These are phyloP conservation scores for Saxophila tyrrhenica DNA, from an alignment of 495 filamentous ascomycete species.

Conservation along the genomic window DNA sequence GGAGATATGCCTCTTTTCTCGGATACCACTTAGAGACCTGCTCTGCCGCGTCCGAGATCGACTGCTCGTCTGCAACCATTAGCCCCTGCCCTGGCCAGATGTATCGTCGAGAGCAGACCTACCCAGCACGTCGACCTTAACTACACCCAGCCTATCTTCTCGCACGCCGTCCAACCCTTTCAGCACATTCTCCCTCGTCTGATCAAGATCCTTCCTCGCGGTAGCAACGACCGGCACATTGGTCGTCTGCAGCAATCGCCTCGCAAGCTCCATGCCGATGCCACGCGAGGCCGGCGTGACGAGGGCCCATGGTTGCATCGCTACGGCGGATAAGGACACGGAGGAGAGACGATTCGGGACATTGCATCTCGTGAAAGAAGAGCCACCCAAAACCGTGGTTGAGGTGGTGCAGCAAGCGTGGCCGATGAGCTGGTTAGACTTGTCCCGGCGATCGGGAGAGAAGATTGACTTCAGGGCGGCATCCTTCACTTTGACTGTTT, in stretches of 20 bases:
- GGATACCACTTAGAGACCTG: slow-evolving; percentile 35
- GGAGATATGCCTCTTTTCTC: slow-evolving; percentile 41
- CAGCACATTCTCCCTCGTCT: slow-evolving; percentile 43
- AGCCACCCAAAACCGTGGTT: no score
- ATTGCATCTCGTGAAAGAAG: neutral
- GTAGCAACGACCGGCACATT: slow-evolving; percentile 61
- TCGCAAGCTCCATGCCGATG: slow-evolving; percentile 60
- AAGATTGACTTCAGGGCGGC: neutral
- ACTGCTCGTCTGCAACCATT: slow-evolving; percentile 36
- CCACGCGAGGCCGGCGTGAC: slow-evolving; percentile 62
- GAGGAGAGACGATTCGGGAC: neutral
- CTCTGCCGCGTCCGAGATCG: slow-evolving; percentile 35
- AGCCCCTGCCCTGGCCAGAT: no score
- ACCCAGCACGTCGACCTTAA: slow-evolving; percentile 52
- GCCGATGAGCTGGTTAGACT: no score
- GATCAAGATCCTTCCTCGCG: slow-evolving; percentile 45
- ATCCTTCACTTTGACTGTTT: neutral
- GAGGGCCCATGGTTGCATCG: slow-evolving; percentile 33
- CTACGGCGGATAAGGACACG: neutral
- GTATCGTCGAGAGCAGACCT: slow-evolving; percentile 23
- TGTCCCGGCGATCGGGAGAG: neutral
- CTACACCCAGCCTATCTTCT: slow-evolving; percentile 38
- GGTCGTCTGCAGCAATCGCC: slow-evolving; percentile 54
- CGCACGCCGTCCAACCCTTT: slow-evolving; percentile 36
- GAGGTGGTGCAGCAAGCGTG: no score